phyloP scores from a whole-genome alignment of 176 grass and related monocot species.

The Chloris gayana region DNA sequence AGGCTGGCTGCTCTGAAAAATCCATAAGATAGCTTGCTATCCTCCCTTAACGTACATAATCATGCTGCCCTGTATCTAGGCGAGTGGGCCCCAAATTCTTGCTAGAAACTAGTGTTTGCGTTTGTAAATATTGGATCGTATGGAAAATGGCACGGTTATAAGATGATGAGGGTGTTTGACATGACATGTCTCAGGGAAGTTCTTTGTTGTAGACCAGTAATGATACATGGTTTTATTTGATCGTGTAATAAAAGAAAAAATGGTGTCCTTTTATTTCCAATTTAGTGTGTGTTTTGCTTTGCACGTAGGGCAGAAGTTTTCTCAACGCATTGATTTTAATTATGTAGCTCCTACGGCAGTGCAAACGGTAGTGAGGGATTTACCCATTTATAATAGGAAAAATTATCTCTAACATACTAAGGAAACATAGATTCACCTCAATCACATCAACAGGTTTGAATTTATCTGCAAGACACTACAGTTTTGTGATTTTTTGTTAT shows the following conservation, averaged over 20 bases:
- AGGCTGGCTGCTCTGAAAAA: conserved; percentile 78
- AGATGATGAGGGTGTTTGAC: not conserved
- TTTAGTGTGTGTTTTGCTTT: not conserved
- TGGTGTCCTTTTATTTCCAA: not conserved
- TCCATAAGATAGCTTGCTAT: conserved; percentile 29
- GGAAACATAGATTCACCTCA: too few relatives aligned
- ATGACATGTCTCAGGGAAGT: not conserved
- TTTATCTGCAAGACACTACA: too few relatives aligned
- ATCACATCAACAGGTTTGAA: too few relatives aligned
- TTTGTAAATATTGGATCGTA: conserved; percentile 34
- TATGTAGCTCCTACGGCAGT: not conserved
- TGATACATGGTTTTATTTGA: not conserved
- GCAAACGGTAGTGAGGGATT: not conserved
- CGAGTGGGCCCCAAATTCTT: conserved; percentile 17
- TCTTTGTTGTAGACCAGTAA: not conserved
- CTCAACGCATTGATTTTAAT: not conserved
- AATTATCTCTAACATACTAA: too few relatives aligned
- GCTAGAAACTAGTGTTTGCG: not conserved
- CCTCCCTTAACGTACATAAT: conserved; percentile 10
- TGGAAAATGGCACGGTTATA: not conserved
- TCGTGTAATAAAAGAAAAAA: not conserved
- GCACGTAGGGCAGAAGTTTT: not conserved
- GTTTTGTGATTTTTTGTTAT: too few relatives aligned
- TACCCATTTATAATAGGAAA: not conserved
- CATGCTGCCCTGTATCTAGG: conserved; percentile 18